Base-by-base conservation (phyloP, 441 rosid genomes). In the Cnidoscolus chayamansa region DNA sequence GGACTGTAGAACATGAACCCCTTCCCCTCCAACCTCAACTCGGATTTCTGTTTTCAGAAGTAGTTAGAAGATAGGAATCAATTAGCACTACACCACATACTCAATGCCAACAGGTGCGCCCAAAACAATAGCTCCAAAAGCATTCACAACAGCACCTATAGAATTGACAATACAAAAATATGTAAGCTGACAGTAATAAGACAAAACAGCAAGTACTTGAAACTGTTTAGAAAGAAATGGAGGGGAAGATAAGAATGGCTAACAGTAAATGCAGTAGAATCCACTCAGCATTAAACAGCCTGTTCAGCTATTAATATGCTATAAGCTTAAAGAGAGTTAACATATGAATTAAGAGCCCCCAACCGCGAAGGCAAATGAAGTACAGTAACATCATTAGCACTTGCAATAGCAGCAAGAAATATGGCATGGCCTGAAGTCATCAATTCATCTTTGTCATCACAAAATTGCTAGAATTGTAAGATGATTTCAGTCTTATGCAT, bases 51-150 rank as follows among this genome's bases (percentile, higher is more conserved):
- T 53, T 59, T 76, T 72, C 72, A 73, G 65, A 75, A 71, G 37
- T 45, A 77, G 49, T 32, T 17, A 68, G 17, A 65, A 45, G 9
- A 58, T 48, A 40, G 0, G 10, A 68, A 74, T 20, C 48, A 7
- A 70, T 53, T 10, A 58, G 67, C 56, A 72, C 61, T 71, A 35
- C 45, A 77, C 68, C 78, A 85, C 87, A 71, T 89, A 92, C 98
- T 85, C 85, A 63, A 79, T 65, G 70, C 91, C 92, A 61, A 91
- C 79, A 48, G 97, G 97, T 72, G 97, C 91, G 19, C 97, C 97
- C 83, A 94, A 81, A 61, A 86, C 88, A 77, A 91, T 68, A 30
- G 95, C 93, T 85, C 94, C 95, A 71, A 89, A 63, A 70, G 88
- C 89, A 85, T 85, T 90, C 35, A 87, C 10, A 3, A 89, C 49